Conservation (phyloP, 2,329 filamentous ascomycete genomes). For the Hyphodiscus sp. region DNA sequence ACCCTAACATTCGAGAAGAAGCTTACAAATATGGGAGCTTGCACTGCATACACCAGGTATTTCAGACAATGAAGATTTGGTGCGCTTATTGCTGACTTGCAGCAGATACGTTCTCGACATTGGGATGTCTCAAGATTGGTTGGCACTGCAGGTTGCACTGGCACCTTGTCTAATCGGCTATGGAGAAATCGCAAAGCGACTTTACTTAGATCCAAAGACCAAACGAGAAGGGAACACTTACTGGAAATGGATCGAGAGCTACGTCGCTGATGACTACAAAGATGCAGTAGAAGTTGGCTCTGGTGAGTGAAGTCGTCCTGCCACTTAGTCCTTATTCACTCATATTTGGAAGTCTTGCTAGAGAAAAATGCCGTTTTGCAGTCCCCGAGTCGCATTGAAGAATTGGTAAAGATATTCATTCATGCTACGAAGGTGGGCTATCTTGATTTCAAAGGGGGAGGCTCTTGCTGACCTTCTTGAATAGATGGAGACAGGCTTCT, state of each 20-base stretch:
- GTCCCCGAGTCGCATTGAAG: conserved; percentile 69
- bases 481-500: conserved; percentile 69
- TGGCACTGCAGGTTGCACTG: conserved; percentile 77
- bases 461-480: conserved; percentile 1
- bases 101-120: conserved; percentile 77
- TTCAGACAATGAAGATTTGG: background rate
- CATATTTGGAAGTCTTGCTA: conserved; percentile 50
- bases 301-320: conserved; percentile 41
- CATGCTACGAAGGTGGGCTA: conserved; percentile 70
- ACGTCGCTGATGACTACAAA: conserved; percentile 72
- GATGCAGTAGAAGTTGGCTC: conserved; percentile 64
- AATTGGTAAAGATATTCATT: conserved; percentile 77
- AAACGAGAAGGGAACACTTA: conserved; percentile 63
- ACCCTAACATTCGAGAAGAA: background rate
- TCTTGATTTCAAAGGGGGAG: background rate
- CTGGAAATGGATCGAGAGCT: conserved; percentile 89
- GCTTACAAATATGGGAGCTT: conserved; percentile 40
- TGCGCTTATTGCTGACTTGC: conserved; percentile 2
- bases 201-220: conserved; percentile 58
- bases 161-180: conserved; percentile 90
- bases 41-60: conserved; percentile 65
- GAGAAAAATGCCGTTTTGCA: conserved; percentile 70
- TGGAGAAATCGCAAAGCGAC: conserved; percentile 65
- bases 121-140: conserved; percentile 80
- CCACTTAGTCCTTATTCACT: background rate